Percentiles rank a stretch among this genome's conserved stretches.
These are phyloP conservation scores for Exutisphaerella laricina DNA, from an alignment of 2,329 filamentous ascomycete genomes.

Conservation along the genomic window DNA sequence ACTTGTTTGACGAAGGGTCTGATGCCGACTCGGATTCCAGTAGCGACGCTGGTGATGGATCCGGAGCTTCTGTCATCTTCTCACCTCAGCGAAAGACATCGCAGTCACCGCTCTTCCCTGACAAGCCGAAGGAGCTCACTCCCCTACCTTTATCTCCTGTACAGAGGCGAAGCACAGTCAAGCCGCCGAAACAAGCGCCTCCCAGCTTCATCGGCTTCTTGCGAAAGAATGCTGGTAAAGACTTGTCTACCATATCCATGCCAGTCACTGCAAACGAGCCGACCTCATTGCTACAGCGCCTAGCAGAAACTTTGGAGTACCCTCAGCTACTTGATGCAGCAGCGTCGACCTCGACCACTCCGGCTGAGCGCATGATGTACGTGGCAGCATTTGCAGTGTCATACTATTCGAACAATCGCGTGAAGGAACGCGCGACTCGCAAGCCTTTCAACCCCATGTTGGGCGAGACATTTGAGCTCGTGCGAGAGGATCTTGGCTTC, in stretches of 20 bases:
- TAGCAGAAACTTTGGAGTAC: conserved; percentile 89
- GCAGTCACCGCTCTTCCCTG: conserved; percentile 57
- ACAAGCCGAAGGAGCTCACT: conserved; percentile 65
- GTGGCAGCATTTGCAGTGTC: conserved; percentile 89
- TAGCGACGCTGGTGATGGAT: conserved; percentile 50
- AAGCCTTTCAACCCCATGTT: conserved; percentile 98
- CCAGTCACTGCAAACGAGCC: conserved; percentile 96
- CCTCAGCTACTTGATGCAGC: conserved; percentile 75
- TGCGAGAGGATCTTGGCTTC: conserved; percentile 81
- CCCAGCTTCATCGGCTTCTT: conserved; percentile 91
- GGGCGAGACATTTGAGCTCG: conserved; percentile 89
- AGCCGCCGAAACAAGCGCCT: conserved; percentile 68
- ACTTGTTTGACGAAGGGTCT: conserved; percentile 43
- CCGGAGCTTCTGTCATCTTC: conserved; percentile 18
- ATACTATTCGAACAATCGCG: conserved; percentile 71
- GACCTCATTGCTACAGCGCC: conserved; percentile 76
- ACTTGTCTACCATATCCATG: conserved; percentile 95
- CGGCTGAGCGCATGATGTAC: conserved; percentile 70
- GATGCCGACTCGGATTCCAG: conserved; percentile 58
- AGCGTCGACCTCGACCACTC: conserved; percentile 42
- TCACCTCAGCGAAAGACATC: conserved; percentile 16
- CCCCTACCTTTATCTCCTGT: conserved; percentile 70
- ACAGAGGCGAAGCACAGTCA: conserved; percentile 63
- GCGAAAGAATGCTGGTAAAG: conserved; percentile 96
- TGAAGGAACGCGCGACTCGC: conserved; percentile 84